Conservation (phyloP, 1,139 yeast genomes). For the Protomyces macrosporus region DNA sequence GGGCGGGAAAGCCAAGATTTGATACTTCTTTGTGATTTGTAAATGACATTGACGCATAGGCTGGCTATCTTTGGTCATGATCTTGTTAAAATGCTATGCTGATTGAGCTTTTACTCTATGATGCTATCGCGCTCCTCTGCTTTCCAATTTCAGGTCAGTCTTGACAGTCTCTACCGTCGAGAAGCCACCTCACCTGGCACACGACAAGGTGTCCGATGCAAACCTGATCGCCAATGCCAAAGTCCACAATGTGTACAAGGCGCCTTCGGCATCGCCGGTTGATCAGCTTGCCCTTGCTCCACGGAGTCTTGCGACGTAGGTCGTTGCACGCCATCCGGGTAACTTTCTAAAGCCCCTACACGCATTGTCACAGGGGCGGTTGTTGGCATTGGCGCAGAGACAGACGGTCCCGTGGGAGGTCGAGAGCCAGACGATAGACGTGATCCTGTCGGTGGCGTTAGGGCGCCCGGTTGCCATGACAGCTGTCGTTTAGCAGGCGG, state of each 20-base stretch:
- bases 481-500: too few species aligned
- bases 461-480: too few species aligned
- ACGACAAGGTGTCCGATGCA: neutral
- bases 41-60: too few species aligned
- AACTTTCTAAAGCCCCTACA: too few species aligned
- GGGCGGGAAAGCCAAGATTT: neutral
- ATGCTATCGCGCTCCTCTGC: neutral
- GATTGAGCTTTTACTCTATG: neutral
- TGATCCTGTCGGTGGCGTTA: too few species aligned
- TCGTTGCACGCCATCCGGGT: neutral
- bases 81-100: neutral
- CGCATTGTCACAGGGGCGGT: too few species aligned
- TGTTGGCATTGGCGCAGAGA: too few species aligned
- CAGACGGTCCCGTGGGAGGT: too few species aligned
- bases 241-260: neutral
- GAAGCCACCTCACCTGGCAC: neutral
- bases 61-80: too few species aligned
- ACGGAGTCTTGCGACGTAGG: neutral
- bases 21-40: neutral
- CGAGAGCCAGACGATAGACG: too few species aligned
- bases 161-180: neutral
- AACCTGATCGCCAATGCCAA: neutral
- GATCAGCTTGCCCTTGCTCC: neutral
- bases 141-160: neutral
- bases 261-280: neutral